Evolutionary conservation across 805 yeast species (phyloP).

Genomic region (Tetrapisispora phaffii): DNA sequence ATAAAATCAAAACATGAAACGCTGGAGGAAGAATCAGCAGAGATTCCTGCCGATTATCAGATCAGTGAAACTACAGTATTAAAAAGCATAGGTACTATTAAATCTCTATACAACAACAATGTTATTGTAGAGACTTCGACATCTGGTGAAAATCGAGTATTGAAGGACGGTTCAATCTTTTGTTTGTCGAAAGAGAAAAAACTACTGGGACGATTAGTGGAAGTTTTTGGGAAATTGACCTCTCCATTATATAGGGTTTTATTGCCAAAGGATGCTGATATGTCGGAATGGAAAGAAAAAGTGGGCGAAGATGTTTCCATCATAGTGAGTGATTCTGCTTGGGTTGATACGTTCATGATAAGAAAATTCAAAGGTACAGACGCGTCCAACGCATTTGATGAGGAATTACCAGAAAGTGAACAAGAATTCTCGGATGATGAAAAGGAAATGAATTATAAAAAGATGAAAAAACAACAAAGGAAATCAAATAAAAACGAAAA

Average conservation of each 20-base stretch:
- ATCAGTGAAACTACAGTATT: constrained; percentile 55
- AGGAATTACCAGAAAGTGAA: constrained; percentile 85
- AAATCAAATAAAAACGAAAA: constrained; percentile 30
- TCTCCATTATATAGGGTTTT: constrained; percentile 73
- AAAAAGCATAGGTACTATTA: constrained; percentile 60
- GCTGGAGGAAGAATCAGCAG: constrained; percentile 54
- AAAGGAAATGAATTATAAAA: constrained; percentile 63
- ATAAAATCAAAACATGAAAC: constrained; percentile 73
- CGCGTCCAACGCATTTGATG: constrained; percentile 91
- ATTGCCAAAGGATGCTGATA: constrained; percentile 28
- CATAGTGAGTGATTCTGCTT: constrained; percentile 73
- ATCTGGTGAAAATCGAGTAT: constrained; percentile 77
- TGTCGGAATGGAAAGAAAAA: constrained; percentile 32
- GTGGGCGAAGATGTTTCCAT: constrained; percentile 56
- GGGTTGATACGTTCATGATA: constrained; percentile 64
- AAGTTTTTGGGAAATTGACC: constrained; percentile 81
- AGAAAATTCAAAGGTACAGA: constrained; percentile 76
- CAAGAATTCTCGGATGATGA: constrained; percentile 96
- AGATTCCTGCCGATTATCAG: constrained; percentile 54
- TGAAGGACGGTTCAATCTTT: constrained; percentile 71
- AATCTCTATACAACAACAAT: constrained; percentile 60
- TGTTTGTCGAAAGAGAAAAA: constrained; percentile 64
- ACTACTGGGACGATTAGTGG: constrained; percentile 64
- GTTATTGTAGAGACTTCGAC: constrained; percentile 59
- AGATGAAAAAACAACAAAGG: constrained; percentile 50